Percentiles rank a stretch among this genome's conserved stretches.
Conservation (phyloP, 2,329 filamentous ascomycete species). For the Teratosphaeria nubilosa region DNA sequence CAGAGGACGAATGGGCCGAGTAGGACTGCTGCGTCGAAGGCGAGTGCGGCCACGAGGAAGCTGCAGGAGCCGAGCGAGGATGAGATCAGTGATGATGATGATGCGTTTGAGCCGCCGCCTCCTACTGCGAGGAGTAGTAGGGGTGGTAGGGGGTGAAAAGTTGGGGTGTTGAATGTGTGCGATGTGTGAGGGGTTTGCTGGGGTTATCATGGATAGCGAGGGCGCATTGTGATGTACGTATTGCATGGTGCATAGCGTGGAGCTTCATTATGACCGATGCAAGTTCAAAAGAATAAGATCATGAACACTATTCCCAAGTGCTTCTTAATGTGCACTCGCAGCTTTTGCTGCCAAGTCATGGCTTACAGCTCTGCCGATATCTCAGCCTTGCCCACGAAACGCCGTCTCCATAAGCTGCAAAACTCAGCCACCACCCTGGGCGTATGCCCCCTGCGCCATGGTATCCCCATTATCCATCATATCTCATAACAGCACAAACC, state of each 20-base stretch:
- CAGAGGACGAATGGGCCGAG: slow-evolving; percentile 6
- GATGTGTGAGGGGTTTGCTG: neutral
- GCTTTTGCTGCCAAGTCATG: neutral
- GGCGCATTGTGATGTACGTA: neutral
- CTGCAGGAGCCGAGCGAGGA: slow-evolving; percentile 32
- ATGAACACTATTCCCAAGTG: neutral
- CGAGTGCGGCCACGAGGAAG: slow-evolving; percentile 13
- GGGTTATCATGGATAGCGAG: neutral
- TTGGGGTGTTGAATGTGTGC: neutral
- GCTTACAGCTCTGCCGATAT: neutral
- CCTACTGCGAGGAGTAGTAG: slow-evolving; percentile 4
- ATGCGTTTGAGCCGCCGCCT: slow-evolving; percentile 27
- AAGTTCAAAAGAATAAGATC: neutral
- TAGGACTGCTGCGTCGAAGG: slow-evolving; percentile 6
- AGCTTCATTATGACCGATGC: neutral
- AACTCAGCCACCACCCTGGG: neutral
- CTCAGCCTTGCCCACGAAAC: neutral
- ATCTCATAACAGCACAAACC: neutral
- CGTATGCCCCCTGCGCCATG: neutral
- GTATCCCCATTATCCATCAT: neutral
- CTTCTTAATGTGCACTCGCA: neutral
- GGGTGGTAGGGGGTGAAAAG: neutral
- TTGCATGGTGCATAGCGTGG: neutral
- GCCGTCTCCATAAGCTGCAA: neutral
- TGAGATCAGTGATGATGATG: slow-evolving; percentile 29